phyloP scores from a whole-genome alignment of 78 protist genomes.

The Polysphondylium violaceum region DNA sequence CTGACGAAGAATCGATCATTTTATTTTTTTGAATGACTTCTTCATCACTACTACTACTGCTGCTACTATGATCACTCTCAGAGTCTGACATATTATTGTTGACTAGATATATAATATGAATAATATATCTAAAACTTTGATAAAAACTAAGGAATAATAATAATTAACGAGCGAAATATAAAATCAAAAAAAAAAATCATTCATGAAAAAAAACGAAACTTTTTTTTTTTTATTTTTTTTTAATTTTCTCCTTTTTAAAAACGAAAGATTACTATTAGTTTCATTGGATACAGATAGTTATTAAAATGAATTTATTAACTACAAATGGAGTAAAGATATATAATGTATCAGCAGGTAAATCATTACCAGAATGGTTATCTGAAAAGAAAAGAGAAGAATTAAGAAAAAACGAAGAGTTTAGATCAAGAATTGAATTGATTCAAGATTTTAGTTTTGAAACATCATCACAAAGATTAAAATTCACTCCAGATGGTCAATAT shows the following conservation, averaged over 20 bases:
- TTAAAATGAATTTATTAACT: constrained; percentile 78
- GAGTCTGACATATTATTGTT: too few relatives aligned
- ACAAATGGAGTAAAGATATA: constrained; percentile 88
- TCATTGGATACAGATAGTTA: background rate
- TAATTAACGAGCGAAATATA: background rate
- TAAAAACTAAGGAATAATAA: background rate
- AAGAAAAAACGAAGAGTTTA: constrained; percentile 68
- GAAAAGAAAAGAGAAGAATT: constrained; percentile 67
- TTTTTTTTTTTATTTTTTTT: background rate
- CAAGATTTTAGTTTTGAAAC: constrained; percentile 97
- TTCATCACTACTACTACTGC: too few relatives aligned
- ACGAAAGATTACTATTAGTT: background rate
- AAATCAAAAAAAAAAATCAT: background rate
- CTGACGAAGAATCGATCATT: too few relatives aligned
- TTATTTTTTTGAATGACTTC: too few relatives aligned
- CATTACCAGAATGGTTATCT: constrained; percentile 90
- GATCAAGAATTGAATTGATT: constrained; percentile 91
- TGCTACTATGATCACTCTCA: too few relatives aligned
- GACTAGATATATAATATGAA: too few relatives aligned
- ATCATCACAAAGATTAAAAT: constrained; percentile 63
- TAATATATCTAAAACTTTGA: background rate
- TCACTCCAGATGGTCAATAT: constrained; percentile 89
- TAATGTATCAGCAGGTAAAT: constrained; percentile 89
- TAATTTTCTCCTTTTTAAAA: background rate
- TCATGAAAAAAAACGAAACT: constrained; percentile 5